Conservation (phyloP, 495 filamentous ascomycete species). For the Penicillium cinerascens region DNA sequence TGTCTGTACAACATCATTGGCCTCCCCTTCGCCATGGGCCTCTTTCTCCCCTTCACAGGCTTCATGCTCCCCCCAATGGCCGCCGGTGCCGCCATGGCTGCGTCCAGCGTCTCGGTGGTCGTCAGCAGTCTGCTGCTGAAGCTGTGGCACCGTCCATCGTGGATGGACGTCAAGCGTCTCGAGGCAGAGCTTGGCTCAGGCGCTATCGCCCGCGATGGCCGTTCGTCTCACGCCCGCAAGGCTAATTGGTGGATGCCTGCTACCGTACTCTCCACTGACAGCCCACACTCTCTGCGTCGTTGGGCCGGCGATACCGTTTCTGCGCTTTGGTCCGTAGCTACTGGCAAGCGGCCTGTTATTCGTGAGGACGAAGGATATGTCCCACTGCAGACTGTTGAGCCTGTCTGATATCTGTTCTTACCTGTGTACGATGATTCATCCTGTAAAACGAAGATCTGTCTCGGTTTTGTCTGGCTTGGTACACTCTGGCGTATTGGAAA, state of each 20-base stretch:
- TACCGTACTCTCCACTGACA: slow-evolving; percentile 19
- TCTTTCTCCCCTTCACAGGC: slow-evolving; percentile 85
- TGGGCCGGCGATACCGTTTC: slow-evolving; percentile 15
- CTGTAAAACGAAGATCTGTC: slow-evolving; percentile 9
- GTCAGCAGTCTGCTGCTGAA: slow-evolving; percentile 77
- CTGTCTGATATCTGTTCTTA: background rate
- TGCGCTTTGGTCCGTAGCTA: slow-evolving; percentile 27
- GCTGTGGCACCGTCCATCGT: slow-evolving; percentile 79
- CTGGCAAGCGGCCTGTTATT: slow-evolving; percentile 22
- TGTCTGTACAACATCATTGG: slow-evolving; percentile 91
- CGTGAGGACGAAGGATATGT: slow-evolving; percentile 42
- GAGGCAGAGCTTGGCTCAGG: slow-evolving; percentile 44
- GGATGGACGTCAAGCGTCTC: slow-evolving; percentile 77
- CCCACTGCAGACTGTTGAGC: slow-evolving; percentile 43
- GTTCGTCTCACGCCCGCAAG: slow-evolving; percentile 9
- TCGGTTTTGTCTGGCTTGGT: slow-evolving; percentile 11
- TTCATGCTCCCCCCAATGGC: slow-evolving; percentile 90
- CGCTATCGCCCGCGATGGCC: slow-evolving; percentile 8
- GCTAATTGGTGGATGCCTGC: slow-evolving; percentile 35
- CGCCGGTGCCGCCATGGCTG: slow-evolving; percentile 92
- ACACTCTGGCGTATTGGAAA: background rate
- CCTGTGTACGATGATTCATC: background rate
- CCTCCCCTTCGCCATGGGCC: slow-evolving; percentile 93
- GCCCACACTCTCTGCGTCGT: slow-evolving; percentile 16
- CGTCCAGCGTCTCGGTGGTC: slow-evolving; percentile 85